phyloP scores from a whole-genome alignment of 1,284 basidiomycete species.

The Cryptococcus hybrid region DNA sequence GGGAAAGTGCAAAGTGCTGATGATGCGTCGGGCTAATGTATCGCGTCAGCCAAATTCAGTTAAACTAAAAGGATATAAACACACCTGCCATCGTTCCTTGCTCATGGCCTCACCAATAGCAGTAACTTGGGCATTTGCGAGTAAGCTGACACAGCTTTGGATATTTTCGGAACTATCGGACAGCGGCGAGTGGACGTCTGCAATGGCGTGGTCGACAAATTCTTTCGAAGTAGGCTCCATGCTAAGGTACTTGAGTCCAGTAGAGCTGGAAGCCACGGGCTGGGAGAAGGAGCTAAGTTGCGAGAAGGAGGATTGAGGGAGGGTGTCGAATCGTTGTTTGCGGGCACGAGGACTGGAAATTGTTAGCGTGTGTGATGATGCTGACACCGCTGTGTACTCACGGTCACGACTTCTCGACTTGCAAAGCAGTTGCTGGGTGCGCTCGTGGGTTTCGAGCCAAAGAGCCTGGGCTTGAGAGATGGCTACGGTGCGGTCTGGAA shows the following conservation, averaged over 20 bases:
- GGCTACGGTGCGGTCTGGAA: constrained; percentile 1
- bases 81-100: constrained; percentile 35
- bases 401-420: constrained; percentile 5
- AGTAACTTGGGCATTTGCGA: constrained; percentile 10
- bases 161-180: constrained; percentile 6
- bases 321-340: constrained; percentile 4
- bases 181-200: constrained; percentile 6
- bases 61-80: constrained; percentile 3
- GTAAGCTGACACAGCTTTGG: constrained; percentile 9
- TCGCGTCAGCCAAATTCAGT: neutral
- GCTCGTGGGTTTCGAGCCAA: constrained; percentile 22
- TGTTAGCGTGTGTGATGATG: neutral
- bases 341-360: neutral
- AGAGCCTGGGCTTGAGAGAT: constrained; percentile 7
- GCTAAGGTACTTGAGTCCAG: constrained; percentile 22
- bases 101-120: constrained; percentile 22
- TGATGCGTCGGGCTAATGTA: constrained; percentile 27
- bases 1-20: constrained; percentile 37
- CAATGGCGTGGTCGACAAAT: constrained; percentile 13
- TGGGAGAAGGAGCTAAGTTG: constrained; percentile 11
- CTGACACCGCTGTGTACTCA: neutral
- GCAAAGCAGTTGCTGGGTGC: constrained; percentile 13
- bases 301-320: neutral
- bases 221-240: constrained; percentile 14
- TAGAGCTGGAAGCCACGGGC: constrained; percentile 23